Conservation (phyloP, 192 early-diverging fungal genomes). For the Rhizophagus clarus region DNA sequence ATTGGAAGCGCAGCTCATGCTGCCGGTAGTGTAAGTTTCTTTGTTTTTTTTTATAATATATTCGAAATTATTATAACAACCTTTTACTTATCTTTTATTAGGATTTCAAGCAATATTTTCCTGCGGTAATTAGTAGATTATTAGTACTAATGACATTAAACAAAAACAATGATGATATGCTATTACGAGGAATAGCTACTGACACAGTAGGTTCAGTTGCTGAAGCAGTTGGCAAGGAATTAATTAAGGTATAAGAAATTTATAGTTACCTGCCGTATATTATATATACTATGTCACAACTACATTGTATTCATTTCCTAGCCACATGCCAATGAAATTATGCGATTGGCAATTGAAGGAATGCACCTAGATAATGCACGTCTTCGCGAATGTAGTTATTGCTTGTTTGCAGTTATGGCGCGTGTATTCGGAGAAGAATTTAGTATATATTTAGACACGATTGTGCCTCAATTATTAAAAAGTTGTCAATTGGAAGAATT, state of each 20-base stretch:
- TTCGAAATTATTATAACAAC: neutral
- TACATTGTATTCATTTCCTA: neutral
- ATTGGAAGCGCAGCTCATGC: slow-evolving; percentile 92
- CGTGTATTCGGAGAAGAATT: slow-evolving; percentile 84
- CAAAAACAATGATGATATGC: slow-evolving; percentile 68
- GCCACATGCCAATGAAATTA: slow-evolving; percentile 73
- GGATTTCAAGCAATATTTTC: slow-evolving; percentile 78
- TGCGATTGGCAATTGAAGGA: slow-evolving; percentile 79
- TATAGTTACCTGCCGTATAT: neutral
- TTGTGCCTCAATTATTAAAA: slow-evolving; percentile 81
- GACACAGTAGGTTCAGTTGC: slow-evolving; percentile 85
- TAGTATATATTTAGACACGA: slow-evolving; percentile 67
- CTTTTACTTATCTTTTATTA: slow-evolving; percentile 19
- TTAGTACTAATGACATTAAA: slow-evolving; percentile 70
- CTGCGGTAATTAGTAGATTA: slow-evolving; percentile 66
- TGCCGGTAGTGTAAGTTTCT: slow-evolving; percentile 54
- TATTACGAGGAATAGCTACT: slow-evolving; percentile 83
- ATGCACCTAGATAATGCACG: slow-evolving; percentile 71
- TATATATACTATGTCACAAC: neutral
- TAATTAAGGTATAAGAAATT: slow-evolving; percentile 52
- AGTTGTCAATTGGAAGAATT: slow-evolving; percentile 81
- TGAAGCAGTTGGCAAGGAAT: slow-evolving; percentile 82
- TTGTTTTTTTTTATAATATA: neutral
- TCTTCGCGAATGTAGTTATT: slow-evolving; percentile 83
- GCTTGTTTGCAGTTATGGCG: slow-evolving; percentile 84